Base-by-base conservation (phyloP, 2,329 filamentous ascomycete genomes). In the Mariannaea sp. region DNA sequence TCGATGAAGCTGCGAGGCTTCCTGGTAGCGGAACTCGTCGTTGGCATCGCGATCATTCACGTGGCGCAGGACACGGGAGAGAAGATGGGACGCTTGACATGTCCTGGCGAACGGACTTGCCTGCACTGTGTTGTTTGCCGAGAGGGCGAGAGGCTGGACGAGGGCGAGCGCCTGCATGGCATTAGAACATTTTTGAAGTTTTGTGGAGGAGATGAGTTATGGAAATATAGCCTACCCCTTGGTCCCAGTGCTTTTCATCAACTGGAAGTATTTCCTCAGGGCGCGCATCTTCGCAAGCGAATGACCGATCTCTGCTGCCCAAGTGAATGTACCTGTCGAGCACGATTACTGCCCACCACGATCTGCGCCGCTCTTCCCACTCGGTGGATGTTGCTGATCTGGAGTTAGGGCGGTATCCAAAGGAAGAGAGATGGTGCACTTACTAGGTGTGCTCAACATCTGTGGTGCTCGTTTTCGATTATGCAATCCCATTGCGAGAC, bases 261-360 rank as follows among this genome's bases (percentile, higher is more conserved):
- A 53, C 38, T 2, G 42, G 42, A 8, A 52, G 42, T 3, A 46
- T 14, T 7, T 52, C 49, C 12, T 35, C 33, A 2, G 27, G 9
- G 1, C 35, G 27, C 6, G 42, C 43, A 30, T 52, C 49, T 12
- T 52, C 35, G 14, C 49, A 46, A 3, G 49, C 49, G 13, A 52
- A 52, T 1, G 42, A 42, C 1, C 35, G 42, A 14, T 30, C 7
- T 22, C 27, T 16, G n/a, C 29, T 27, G 10, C 49, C 49, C 7
- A 46, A 4, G 9, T 52, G 46, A 7, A 52, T n/a, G 14, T 45
- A 52, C 35, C 49, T 33, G 8, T 52, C 49, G 1, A 52, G 30
- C 3, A 42, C 16, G 9, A 47, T 47, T 1, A 52, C 36, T 7
- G 42, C 42, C 49, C 49, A 52, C 49, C 49, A 52, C 6, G 19